Conservation (phyloP, 2,329 filamentous ascomycete genomes). For the Westerdykella sp. region DNA sequence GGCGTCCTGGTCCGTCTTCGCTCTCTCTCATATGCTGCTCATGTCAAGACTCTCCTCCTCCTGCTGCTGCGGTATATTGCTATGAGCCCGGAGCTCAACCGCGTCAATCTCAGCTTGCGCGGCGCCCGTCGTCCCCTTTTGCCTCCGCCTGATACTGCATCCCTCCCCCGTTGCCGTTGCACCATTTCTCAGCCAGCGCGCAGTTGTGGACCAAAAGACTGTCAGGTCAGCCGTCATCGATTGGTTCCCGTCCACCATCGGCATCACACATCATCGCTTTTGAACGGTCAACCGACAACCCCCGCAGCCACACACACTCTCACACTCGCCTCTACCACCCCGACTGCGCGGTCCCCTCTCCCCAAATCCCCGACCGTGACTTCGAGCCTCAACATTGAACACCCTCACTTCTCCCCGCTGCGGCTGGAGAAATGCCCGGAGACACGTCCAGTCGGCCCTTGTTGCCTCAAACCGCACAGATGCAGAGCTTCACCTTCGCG, state of each 20-base stretch:
- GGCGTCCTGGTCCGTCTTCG: too few relatives aligned
- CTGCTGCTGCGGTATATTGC: too few relatives aligned
- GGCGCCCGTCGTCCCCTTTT: neutral
- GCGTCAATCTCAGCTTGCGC: neutral
- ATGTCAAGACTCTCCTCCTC: too few relatives aligned
- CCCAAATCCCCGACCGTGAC: neutral
- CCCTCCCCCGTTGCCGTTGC: too few relatives aligned
- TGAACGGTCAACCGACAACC: constrained; percentile 23
- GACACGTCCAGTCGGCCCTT: constrained; percentile 57
- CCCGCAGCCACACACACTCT: constrained; percentile 26
- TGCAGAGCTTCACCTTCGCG: constrained; percentile 72
- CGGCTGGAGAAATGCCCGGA: constrained; percentile 49
- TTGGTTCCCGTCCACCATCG: constrained; percentile 17
- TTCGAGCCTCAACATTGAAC: too few relatives aligned
- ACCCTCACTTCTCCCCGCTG: neutral
- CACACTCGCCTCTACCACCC: constrained; percentile 1
- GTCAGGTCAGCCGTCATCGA: constrained; percentile 12
- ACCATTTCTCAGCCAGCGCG: constrained; percentile 2
- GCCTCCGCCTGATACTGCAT: neutral
- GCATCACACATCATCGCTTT: neutral
- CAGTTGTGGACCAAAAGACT: constrained; percentile 2
- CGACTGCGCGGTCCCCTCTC: constrained; percentile 3
- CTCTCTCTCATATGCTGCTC: too few relatives aligned
- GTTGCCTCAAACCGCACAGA: constrained; percentile 60
- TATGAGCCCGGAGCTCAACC: neutral